phyloP scores from a whole-genome alignment of 1,284 basidiomycete species.

The Pisolithus thermaeus region DNA sequence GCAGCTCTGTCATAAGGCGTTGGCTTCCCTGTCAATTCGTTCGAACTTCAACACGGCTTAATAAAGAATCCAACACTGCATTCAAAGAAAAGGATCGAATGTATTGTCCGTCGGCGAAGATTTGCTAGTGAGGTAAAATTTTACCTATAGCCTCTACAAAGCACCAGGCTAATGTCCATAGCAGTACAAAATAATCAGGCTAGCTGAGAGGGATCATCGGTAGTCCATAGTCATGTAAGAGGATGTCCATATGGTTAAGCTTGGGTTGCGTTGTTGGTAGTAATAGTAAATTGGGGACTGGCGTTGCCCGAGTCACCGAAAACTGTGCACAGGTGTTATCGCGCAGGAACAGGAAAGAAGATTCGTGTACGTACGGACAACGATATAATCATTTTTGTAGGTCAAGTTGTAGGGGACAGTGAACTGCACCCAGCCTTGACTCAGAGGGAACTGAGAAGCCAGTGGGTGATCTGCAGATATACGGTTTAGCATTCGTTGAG shows the following conservation, averaged over 20 bases:
- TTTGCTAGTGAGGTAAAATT: neutral
- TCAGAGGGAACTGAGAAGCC: slow-evolving; percentile 36
- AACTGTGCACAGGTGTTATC: slow-evolving; percentile 12
- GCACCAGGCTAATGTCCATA: neutral
- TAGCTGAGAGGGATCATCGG: neutral
- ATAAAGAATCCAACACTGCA: no score
- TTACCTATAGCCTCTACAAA: neutral
- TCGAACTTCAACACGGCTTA: no score
- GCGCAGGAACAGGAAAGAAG: neutral
- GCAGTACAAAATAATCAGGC: neutral
- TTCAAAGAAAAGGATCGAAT: neutral
- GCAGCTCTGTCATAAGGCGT: no score
- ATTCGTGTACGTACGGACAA: slow-evolving; percentile 30
- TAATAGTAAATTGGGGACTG: slow-evolving; percentile 15
- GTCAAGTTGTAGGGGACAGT: slow-evolving; percentile 31
- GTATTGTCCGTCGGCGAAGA: neutral
- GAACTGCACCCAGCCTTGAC: slow-evolving; percentile 28
- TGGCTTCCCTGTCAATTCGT: no score
- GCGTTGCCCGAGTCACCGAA: slow-evolving; percentile 22
- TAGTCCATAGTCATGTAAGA: neutral
- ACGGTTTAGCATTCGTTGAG: no score
- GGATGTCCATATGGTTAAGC: neutral
- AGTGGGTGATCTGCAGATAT: slow-evolving; percentile 35
- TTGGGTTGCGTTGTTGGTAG: neutral
- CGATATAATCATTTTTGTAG: slow-evolving; percentile 23